These are phyloP conservation scores for Solanum megistacrolobum DNA, from an alignment of 257 asterid species.

Conservation along the genomic window DNA sequence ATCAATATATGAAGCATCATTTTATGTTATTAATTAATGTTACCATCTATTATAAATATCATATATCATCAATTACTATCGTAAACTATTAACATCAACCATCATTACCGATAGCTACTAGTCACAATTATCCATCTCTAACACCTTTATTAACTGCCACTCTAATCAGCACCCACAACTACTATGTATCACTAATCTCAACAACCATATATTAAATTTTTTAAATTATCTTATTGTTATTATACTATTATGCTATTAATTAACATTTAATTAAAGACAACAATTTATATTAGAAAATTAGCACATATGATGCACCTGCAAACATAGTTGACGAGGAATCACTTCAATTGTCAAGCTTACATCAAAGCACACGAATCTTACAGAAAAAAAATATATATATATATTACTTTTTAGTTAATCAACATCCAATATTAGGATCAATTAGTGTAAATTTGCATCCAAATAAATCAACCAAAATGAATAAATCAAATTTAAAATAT, in stretches of 20 bases:
- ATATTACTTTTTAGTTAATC: too few relatives aligned
- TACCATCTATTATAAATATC: too few relatives aligned
- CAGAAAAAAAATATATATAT: not conserved
- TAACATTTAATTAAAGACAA: not conserved
- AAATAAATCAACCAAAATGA: not conserved
- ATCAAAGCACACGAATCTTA: not conserved
- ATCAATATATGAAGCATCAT: too few relatives aligned
- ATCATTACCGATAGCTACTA: too few relatives aligned
- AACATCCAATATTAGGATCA: not conserved
- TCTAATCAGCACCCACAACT: not conserved
- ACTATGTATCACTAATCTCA: not conserved
- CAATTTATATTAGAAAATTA: constrained; percentile 9
- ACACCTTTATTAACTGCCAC: not conserved
- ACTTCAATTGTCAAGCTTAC: not conserved
- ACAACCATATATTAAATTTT: not conserved
- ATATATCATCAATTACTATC: too few relatives aligned
- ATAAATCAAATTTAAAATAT: not conserved
- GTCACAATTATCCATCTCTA: not conserved
- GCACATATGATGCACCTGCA: constrained; percentile 21
- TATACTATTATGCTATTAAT: not conserved
- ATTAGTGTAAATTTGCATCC: not conserved
- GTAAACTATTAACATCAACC: too few relatives aligned
- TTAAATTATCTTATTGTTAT: too few relatives aligned
- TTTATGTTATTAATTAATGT: too few relatives aligned
- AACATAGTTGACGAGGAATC: not conserved